phyloP scores from a whole-genome alignment of 202 grass and related monocot species.

The Musa balbisiana region DNA sequence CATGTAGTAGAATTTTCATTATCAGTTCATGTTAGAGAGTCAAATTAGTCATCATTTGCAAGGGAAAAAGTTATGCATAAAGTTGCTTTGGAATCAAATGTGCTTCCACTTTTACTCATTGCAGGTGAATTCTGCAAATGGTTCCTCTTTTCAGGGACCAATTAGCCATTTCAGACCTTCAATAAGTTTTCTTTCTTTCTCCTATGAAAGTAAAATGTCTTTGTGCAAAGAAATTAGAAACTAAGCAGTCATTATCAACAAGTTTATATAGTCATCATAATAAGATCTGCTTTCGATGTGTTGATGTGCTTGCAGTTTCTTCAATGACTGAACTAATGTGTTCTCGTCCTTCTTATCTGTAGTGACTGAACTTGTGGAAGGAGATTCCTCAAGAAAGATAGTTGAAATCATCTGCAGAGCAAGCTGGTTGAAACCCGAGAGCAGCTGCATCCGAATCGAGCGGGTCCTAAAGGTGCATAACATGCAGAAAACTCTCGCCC shows the following conservation, averaged over 20 bases:
- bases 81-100: neutral
- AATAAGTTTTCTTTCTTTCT: neutral
- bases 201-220: no score
- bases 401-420: slow-evolving; percentile 18
- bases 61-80: neutral
- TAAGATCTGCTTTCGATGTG: no score
- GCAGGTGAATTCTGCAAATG: neutral
- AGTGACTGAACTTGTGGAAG: slow-evolving; percentile 19
- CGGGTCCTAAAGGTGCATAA: slow-evolving; percentile 18
- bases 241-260: no score
- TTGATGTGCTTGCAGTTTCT: no score
- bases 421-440: slow-evolving; percentile 7
- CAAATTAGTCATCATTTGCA: neutral
- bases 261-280: no score
- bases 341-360: neutral
- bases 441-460: slow-evolving; percentile 1
- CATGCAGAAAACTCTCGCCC: slow-evolving; percentile 13
- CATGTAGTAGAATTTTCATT: neutral
- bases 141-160: neutral
- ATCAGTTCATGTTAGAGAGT: no score
- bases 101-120: neutral
- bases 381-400: slow-evolving; percentile 15
- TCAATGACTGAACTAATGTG: no score
- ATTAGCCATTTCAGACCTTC: neutral
- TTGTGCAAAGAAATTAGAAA: no score